Base-by-base conservation (phyloP, 2,329 filamentous ascomycete genomes). In the Metarhizium guizhouense region DNA sequence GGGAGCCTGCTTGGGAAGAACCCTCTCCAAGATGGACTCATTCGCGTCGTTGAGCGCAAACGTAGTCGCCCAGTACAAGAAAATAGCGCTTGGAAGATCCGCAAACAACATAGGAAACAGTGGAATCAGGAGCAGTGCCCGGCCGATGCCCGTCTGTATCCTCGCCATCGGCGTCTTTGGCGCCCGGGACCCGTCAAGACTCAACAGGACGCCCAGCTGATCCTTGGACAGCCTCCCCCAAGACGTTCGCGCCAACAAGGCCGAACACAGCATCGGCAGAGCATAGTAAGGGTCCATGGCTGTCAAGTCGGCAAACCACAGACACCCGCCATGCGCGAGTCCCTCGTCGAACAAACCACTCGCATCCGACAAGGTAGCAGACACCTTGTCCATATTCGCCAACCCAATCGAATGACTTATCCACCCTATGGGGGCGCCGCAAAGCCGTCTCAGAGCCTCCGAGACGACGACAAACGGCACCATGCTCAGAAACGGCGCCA, bases 301-400 rank as follows among this genome's bases (percentile, higher is more conserved):
- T 6, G 75, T 76, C 29, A 84, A 72, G 59, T 84, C 76, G 2
- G 73, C 68, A 61, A 83, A 82, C 80, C 81, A 83, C 16, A 83
- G 68, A 45, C 71, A 74, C 30, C 81, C 80, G 5, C 77, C 80
- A 0, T 75, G 70, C 1, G 70, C 62, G n/a, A 84, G 62, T 1
- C 72, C 70, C 3, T 71, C 66, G 47, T 78, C 66, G 42, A 68
- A 60, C 54, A 68, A 59, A 55, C 58, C 58, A 53, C 61, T 60
- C 20, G 65, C 57, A 4, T 62, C 60, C 13, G 64, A 64, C 2
- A 68, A 42, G 30, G 60, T 58, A n/a, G 65, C 58, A 3, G 63
- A 53, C 6, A 58, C 56, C 4, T 60, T 58, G 29, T 60, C 58
- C 7, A 61, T 55, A 32, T 58, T 60, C 20, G 60, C 62, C 36